Evolutionary conservation across 192 early-diverging fungal species (phyloP), one percentile per base, ranked within the genome.

Genomic region (Jimgerdemannia lactiflua): DNA sequence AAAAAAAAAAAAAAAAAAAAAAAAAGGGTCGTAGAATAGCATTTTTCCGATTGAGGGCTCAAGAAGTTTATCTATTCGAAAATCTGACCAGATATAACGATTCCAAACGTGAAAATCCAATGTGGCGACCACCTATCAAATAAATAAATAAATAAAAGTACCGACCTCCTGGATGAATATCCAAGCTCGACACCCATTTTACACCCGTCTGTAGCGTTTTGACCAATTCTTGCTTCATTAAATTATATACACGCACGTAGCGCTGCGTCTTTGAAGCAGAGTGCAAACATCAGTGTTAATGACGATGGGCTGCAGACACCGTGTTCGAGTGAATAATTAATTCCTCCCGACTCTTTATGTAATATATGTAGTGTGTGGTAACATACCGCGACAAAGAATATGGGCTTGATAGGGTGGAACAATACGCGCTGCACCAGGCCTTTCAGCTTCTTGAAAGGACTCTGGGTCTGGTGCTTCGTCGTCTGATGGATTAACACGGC

Each of bases 151-250:
- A 14, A 59, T 59, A 59, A 10, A 54, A 10, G 6, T 59, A 59
- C 49, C 6, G 14, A 59, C 96, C 98, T 74, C 86, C 88, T 42
- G 98, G 96, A 80, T 99, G 98, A 64, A 98, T 80, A 79, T 96
- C 96, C 76, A 99, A 83, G 77, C 90, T 92, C 18, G 98, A 98
- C 65, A 99, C 96, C 98, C 97, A 98, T 81, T 95, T 94, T 72
- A 91, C 91, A 19, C 93, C 91, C 2, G 96, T 87, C 73, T 87
- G 83, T 71, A 99, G 88, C n/a, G 91, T 95, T 79, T 94, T 94
- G 73, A 91, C 77, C 19, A 95, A 86, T 72, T 92, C 88, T 82
- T 99, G 98, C 74, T 92, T 91, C 77, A 91, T 86, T 72, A 99
- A 85, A 82, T 99, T 94, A 87, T 98, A 99, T 43, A 98, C 88